phyloP scores from a whole-genome alignment of 176 grass and related monocot genomes.

The Aegilops umbellulata region DNA sequence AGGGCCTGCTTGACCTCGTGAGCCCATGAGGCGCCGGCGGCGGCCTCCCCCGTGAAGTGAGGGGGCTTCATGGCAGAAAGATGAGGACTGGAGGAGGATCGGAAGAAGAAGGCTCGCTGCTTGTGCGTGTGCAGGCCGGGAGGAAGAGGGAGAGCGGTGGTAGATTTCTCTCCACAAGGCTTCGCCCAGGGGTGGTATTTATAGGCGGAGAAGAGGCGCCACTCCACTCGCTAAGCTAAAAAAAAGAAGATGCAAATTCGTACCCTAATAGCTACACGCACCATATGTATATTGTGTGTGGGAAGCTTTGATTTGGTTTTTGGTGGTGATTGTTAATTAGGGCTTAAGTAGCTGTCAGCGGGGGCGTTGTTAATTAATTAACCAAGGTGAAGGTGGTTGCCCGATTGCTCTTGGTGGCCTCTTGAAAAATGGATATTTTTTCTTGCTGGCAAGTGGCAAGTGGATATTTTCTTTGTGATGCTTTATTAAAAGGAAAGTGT shows the following conservation, averaged over 20 bases:
- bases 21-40: conserved; percentile 45
- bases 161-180: not conserved
- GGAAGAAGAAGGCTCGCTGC: no score
- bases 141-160: not conserved
- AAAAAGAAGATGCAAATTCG: conserved; percentile 21
- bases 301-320: not conserved
- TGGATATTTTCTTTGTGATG: no score
- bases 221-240: not conserved
- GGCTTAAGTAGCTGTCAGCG: not conserved
- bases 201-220: conserved; percentile 35
- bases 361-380: not conserved
- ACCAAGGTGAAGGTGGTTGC: not conserved
- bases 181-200: conserved; percentile 35
- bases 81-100: no score
- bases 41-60: conserved; percentile 50
- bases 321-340: not conserved
- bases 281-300: not conserved
- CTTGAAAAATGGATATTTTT: not conserved
- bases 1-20: conserved; percentile 82
- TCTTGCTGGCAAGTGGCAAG: no score
- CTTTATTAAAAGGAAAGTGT: no score
- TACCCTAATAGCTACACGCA: not conserved
- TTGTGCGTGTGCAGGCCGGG: not conserved
- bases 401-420: conserved; percentile 9
- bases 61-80: conserved; percentile 57